Evolutionary conservation across 306 rosid species (phyloP).

Genomic region (Castanospermum australe): DNA sequence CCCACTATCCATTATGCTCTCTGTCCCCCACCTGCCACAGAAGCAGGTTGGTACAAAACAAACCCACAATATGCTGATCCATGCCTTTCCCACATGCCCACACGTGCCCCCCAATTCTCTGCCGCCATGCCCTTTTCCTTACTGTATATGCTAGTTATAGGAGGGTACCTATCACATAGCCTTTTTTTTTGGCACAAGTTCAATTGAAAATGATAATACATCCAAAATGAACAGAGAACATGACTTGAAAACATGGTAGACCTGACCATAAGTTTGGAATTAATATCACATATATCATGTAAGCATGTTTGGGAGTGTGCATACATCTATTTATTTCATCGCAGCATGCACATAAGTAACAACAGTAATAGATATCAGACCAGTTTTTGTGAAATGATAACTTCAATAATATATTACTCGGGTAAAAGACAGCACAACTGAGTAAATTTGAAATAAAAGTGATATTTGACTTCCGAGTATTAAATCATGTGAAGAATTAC

Average conservation of each 20-base stretch:
- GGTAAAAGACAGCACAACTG: not conserved
- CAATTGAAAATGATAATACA: not conserved
- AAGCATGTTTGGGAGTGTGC: not conserved
- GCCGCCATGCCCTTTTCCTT: too few relatives aligned
- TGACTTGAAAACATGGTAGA: not conserved
- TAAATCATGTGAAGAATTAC: conserved; percentile 45
- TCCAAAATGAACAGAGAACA: not conserved
- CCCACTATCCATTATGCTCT: too few relatives aligned
- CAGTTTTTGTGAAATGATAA: not conserved
- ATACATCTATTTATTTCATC: not conserved
- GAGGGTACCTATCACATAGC: too few relatives aligned
- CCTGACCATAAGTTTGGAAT: not conserved
- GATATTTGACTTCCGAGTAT: not conserved
- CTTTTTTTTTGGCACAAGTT: not conserved
- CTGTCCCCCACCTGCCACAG: too few relatives aligned
- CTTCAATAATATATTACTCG: conserved; percentile 4
- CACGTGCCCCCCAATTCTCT: too few relatives aligned
- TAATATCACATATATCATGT: not conserved
- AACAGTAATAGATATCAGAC: conserved; percentile 4
- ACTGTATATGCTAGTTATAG: too few relatives aligned
- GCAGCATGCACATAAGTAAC: conserved; percentile 2
- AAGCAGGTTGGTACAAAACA: too few relatives aligned
- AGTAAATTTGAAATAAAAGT: conserved; percentile 5
- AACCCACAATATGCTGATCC: too few relatives aligned
- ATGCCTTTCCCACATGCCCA: too few relatives aligned